Base-by-base conservation (phyloP, 2,329 filamentous ascomycete species). In the Colletotrichum gigasporum region DNA sequence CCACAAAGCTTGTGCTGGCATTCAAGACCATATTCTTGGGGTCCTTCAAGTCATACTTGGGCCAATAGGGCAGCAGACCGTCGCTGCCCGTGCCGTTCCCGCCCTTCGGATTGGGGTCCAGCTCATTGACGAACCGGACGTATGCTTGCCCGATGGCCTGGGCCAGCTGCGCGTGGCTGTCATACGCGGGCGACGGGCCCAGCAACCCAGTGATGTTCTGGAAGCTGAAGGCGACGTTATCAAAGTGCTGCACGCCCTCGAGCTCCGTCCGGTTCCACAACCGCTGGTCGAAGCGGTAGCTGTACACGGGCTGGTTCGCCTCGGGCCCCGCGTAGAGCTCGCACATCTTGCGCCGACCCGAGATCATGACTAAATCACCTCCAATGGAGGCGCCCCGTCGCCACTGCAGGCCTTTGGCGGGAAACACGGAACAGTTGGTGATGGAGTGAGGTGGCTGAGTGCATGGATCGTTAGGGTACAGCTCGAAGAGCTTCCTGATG, bases 151-250 rank as follows among this genome's bases (percentile, higher is more conserved):
- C 80, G 14, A 82, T 78, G 5, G 71, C 71, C 35, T 69, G 69
- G 5, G 79, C 77, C 11, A 80, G 66, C 39, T 63, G 63, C 10
- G 63, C 67, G 41, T 82, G 76, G 20, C 70, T 73, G 47, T 82
- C 78, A 30, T 77, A 80, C 51, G 75, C 65, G 0, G 82, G 81
- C 20, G 81, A 75, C 0, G 82, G 78, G 0, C 82, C 82, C n/a
- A 84, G 71, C 22, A 79, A 63, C 0, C 82, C 82, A 1, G 76
- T 78, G 45, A 83, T 82, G 58, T 85, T 84, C 69, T 84, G 80
- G 69, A 85, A 84, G 65, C 77, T 80, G 69, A 81, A 85, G 2
- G 81, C 80, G 1, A 83, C 82, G 50, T 85, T 84, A 68, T 77
- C 76, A 55, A 83, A 84, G 65, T 85, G 83, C 59, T 77, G 77